Evolutionary conservation across 2,329 filamentous ascomycete genomes (phyloP).

Genomic region (Eurotiales sp.): DNA sequence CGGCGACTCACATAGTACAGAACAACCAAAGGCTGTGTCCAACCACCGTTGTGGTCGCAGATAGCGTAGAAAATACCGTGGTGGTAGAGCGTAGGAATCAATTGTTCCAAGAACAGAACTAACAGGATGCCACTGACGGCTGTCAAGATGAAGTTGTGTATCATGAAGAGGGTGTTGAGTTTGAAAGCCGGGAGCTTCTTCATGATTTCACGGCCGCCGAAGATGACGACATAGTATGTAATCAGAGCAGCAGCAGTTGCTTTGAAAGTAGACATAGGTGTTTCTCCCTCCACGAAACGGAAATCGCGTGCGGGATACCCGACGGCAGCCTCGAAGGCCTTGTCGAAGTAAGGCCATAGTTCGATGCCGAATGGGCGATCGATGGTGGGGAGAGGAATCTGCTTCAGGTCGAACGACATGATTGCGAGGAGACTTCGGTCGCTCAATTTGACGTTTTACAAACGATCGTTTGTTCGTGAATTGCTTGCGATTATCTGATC

Average conservation of each 20-base stretch:
- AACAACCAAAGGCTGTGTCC: slow-evolving; percentile 88
- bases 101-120: slow-evolving; percentile 83
- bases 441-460: not conserved
- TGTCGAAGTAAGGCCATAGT: slow-evolving; percentile 92
- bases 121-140: slow-evolving; percentile 76
- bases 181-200: slow-evolving; percentile 79
- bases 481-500: not conserved
- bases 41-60: slow-evolving; percentile 72
- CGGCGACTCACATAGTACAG: slow-evolving; percentile 82
- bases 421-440: slow-evolving; percentile 21
- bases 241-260: slow-evolving; percentile 76
- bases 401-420: slow-evolving; percentile 48
- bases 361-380: slow-evolving; percentile 88
- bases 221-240: slow-evolving; percentile 89
- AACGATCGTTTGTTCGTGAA: not conserved
- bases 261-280: slow-evolving; percentile 85
- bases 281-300: slow-evolving; percentile 73
- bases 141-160: slow-evolving; percentile 95
- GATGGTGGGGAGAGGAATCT: slow-evolving; percentile 68
- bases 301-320: slow-evolving; percentile 87
- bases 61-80: slow-evolving; percentile 86
- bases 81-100: slow-evolving; percentile 76
- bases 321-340: slow-evolving; percentile 69
- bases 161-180: slow-evolving; percentile 83
- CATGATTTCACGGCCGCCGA: slow-evolving; percentile 90